These are phyloP conservation scores for Exophiala spinifera DNA, from an alignment of 2,329 filamentous ascomycete genomes.

Conservation along the genomic window DNA sequence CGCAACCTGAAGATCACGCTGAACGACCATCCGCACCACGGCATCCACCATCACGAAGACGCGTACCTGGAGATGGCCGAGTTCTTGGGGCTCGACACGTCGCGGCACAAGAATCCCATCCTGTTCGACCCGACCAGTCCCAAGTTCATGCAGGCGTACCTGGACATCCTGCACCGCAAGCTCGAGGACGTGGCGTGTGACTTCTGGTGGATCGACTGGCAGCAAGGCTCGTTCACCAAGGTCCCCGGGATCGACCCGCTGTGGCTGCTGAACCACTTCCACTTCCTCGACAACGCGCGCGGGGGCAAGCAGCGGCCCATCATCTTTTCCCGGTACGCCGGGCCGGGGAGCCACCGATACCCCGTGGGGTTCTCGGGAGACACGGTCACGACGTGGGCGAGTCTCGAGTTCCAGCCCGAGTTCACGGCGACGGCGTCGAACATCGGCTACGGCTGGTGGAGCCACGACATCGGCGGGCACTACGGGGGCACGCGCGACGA, in stretches of 20 bases:
- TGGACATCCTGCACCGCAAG: constrained; percentile 55
- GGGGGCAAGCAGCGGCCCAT: constrained; percentile 47
- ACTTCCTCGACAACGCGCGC: constrained; percentile 54
- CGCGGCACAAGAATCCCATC: constrained; percentile 47
- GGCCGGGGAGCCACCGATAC: constrained; percentile 62
- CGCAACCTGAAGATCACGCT: constrained; percentile 54
- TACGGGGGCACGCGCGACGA: constrained; percentile 56
- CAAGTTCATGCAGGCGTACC: constrained; percentile 57
- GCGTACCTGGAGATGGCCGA: constrained; percentile 55
- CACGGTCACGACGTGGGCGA: constrained; percentile 58
- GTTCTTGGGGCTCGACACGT: constrained; percentile 51
- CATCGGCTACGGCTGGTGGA: constrained; percentile 68
- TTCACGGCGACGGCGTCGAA: constrained; percentile 66
- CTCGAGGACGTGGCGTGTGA: constrained; percentile 58
- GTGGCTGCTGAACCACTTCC: constrained; percentile 64
- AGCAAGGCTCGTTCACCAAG: constrained; percentile 57
- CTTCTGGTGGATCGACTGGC: constrained; percentile 69
- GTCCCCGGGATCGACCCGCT: constrained; percentile 60
- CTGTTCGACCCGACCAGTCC: constrained; percentile 55
- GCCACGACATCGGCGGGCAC: constrained; percentile 66
- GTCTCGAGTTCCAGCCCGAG: constrained; percentile 62
- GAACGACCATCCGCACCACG: constrained; percentile 62
- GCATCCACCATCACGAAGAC: constrained; percentile 56
- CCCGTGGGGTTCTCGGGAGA: constrained; percentile 65
- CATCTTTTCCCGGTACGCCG: constrained; percentile 61